Evolutionary conservation across 768 basidiomycete species (phyloP).

Genomic region (Erythrobasidium yunnanense): DNA sequence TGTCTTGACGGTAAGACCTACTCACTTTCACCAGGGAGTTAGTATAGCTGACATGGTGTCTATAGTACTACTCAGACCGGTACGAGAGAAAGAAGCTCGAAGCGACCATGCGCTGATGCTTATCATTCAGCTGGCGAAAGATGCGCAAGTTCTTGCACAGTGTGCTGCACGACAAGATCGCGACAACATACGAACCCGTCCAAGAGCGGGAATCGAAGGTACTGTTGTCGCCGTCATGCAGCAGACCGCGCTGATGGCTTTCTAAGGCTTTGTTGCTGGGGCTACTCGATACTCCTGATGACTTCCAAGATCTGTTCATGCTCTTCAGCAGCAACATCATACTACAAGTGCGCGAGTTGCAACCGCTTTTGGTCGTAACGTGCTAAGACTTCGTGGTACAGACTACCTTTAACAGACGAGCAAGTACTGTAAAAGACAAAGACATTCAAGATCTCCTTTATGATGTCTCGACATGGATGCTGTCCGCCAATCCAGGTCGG

Average conservation of each 20-base stretch:
- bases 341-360: background rate
- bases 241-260: background rate
- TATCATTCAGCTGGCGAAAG: conserved; percentile 2
- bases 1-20: too few species aligned
- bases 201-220: conserved; percentile 15
- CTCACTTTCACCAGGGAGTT: too few species aligned
- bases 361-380: background rate
- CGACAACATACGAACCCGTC: conserved; percentile 1
- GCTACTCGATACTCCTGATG: conserved; percentile 1
- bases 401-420: conserved; percentile 16
- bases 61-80: too few species aligned
- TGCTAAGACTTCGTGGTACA: background rate
- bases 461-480: conserved; percentile 19
- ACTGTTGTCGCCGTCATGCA: too few species aligned
- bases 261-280: background rate
- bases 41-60: too few species aligned
- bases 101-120: too few species aligned
- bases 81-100: too few species aligned
- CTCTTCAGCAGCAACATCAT: conserved; percentile 16
- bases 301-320: background rate
- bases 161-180: conserved; percentile 8
- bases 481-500: conserved; percentile 12
- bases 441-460: conserved; percentile 22
- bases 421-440: conserved; percentile 12
- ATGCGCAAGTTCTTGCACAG: background rate